Base-by-base conservation (phyloP, 148 eudicot genomes). In the Drosera capensis region DNA sequence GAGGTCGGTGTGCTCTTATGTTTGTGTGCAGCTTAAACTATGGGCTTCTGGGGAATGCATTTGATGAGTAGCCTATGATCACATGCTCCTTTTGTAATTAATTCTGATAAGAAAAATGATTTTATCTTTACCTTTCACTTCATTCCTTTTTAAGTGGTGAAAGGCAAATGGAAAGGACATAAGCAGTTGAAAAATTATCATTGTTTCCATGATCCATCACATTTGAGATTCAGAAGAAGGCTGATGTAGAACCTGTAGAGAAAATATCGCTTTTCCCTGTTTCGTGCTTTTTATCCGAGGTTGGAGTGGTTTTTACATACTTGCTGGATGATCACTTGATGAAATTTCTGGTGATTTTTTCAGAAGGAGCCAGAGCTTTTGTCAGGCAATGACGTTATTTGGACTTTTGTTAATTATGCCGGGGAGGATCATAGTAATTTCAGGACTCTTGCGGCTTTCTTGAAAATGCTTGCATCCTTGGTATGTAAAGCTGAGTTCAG, bases 301-400 rank as follows among this genome's bases (percentile, higher is more conserved):
- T 11, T 41, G 43, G 20, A 18, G 45, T 16, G 4, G 20, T 15
- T 40, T n/a, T 15, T n/a, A 16, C 15, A 14, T 11, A 20, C 1
- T 18, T 20, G 21, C 11, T 20, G 23, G 7, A 7, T 8, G 7
- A 17, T 16, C 14, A 7, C 23, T 11, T 3, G 22, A 34, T 34
- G 38, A 30, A 40, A 15, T 40, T 40, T 0, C 19, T 8, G 15
- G 43, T 15, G 11, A 16, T 2, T 41, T 61, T 14, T 49, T 1
- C 72, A 90, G 97, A 90, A 80, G 67, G 95, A 84, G 59, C 95
- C 97, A 43, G 97, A 90, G 65, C 73, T 90, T 51, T 68, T 90
- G 68, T 71, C 77, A 29, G 93, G 95, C 51, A 90, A 90, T 69
- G 97, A 90, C 65, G 94, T 73, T 36, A 40, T 90, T 52, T 90